Conservation (phyloP, 1,284 basidiomycete genomes). For the Anthracocystis setariae region DNA sequence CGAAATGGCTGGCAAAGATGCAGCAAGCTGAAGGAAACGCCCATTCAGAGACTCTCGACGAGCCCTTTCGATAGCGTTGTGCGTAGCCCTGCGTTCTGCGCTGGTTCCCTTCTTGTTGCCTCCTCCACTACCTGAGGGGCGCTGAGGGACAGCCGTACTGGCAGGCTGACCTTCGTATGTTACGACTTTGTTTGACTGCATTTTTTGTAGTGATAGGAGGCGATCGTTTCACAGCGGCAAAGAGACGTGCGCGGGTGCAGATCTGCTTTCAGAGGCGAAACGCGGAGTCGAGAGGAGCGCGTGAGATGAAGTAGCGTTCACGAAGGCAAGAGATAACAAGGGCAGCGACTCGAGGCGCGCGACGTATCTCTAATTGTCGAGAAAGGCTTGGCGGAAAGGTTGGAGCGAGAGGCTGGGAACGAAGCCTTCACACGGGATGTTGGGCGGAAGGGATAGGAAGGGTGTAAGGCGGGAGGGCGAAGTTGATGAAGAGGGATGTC, state of each 20-base stretch:
- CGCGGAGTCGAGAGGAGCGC: background rate
- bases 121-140: slow-evolving; percentile 50
- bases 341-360: slow-evolving; percentile 57
- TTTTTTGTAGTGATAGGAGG: background rate
- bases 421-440: background rate
- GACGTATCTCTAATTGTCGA: slow-evolving; percentile 12
- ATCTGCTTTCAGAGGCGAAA: slow-evolving; percentile 4
- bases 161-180: slow-evolving; percentile 19
- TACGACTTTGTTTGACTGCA: slow-evolving; percentile 27
- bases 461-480: background rate
- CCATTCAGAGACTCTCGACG: slow-evolving; percentile 60
- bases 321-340: slow-evolving; percentile 1
- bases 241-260: background rate
- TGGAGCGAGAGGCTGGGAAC: background rate
- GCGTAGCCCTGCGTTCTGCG: slow-evolving; percentile 58
- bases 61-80: slow-evolving; percentile 62
- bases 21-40: slow-evolving; percentile 59
- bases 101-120: slow-evolving; percentile 61
- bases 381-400: background rate
- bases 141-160: slow-evolving; percentile 18
- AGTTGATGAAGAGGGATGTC: slow-evolving; percentile 1
- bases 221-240: background rate
- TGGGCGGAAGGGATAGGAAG: background rate
- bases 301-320: background rate
- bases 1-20: slow-evolving; percentile 54